Conservation (phyloP, 2,329 filamentous ascomycete species). For the Cryphonectria parasitica region DNA sequence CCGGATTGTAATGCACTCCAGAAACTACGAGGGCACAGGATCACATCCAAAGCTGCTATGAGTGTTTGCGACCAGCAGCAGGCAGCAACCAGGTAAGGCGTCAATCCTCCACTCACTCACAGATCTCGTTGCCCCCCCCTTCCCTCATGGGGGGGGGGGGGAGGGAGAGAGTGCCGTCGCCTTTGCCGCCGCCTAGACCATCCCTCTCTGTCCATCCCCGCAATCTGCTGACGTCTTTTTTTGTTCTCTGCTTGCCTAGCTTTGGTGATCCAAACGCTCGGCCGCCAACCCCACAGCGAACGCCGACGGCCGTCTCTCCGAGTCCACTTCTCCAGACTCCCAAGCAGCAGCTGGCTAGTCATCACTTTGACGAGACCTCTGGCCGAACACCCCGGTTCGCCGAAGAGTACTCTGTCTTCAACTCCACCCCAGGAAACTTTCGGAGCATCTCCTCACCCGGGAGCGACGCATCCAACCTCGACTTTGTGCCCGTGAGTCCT, state of each 20-base stretch:
- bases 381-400: slow-evolving; percentile 66
- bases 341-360: slow-evolving; percentile 49
- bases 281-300: slow-evolving; percentile 62
- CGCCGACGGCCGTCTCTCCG: slow-evolving; percentile 57
- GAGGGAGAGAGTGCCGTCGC: slow-evolving; percentile 9
- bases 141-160: slow-evolving; percentile 1
- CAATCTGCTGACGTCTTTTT: slow-evolving; percentile 41
- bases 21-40: slow-evolving; percentile 12
- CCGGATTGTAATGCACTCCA: slow-evolving; percentile 25
- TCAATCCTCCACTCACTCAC: slow-evolving; percentile 15
- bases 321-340: slow-evolving; percentile 63
- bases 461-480: slow-evolving; percentile 47
- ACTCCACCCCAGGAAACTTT: slow-evolving; percentile 64
- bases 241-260: slow-evolving; percentile 43
- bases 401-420: slow-evolving; percentile 69
- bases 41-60: slow-evolving; percentile 56
- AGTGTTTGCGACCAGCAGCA: slow-evolving; percentile 59
- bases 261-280: slow-evolving; percentile 67
- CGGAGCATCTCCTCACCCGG: slow-evolving; percentile 40
- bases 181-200: slow-evolving; percentile 24
- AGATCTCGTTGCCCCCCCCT: slow-evolving; percentile 6
- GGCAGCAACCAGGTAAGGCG: slow-evolving; percentile 50
- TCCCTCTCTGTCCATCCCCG: slow-evolving; percentile 31
- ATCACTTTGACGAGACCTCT: slow-evolving; percentile 48
- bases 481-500: slow-evolving; percentile 46